Base-by-base conservation (phyloP, 139 green algal species). In the Penium margaritaceum region DNA sequence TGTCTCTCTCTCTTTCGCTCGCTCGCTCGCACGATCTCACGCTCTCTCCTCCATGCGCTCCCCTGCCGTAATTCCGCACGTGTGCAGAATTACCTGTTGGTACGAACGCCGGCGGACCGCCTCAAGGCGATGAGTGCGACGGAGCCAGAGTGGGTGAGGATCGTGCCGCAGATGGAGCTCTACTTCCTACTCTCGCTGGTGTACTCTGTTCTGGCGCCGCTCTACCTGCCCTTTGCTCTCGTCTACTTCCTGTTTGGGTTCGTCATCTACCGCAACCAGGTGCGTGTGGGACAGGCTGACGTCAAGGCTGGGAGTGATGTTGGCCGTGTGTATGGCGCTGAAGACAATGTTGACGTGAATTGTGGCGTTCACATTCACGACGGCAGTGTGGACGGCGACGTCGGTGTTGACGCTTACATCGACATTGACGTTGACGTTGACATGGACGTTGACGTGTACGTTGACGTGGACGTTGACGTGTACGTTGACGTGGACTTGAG, bases 131-230 rank as follows among this genome's bases (percentile, higher is more conserved):
- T 76, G 68, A 44, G 30, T 9, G 17, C 66, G 37, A n/a, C 24
- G 32, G 64, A 36, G 5, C 12, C 36, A 5, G 14, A 5, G 9
- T 72, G 66, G 7, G 64, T 57, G 27, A 6, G n/a, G 37, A 21
- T 7, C 36, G 15, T 73, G 12, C 55, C 68, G 5, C 57, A 35
- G 29, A 21, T 76, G 24, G 32, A 38, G 53, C 21, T 76, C 5
- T 76, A 72, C 68, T 57, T 75, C 29, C 57, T 76, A 5, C 57
- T 76, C 5, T 61, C 61, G 9, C 55, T 76, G 15, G 68, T 76
- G n/a, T 76, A 76, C 68, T 72, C 12, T 12, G 12, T 58, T 9
- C 62, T 69, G 7, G 12, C 68, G 37, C 68, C 68, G 53, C 37
- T 76, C 24, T 60, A 75, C 6, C 32, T 76, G 24, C 68, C 68